Base-by-base conservation (phyloP, 495 filamentous ascomycete species). In the Penicillium alfredii region DNA sequence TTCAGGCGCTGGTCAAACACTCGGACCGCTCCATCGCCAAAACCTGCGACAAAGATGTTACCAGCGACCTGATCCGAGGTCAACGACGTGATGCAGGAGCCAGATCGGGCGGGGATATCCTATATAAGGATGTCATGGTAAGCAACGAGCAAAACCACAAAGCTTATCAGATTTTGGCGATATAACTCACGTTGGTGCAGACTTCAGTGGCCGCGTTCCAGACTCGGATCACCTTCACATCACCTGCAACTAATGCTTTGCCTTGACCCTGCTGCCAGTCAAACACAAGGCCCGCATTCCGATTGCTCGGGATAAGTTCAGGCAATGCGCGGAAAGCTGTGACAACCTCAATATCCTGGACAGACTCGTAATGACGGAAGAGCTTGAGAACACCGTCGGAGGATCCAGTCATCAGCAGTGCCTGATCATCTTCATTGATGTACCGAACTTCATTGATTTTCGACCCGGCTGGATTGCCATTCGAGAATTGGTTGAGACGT, bases 221-320 rank as follows among this genome's bases (percentile, higher is more conserved):
- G 10, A 97, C 83, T 19, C 88, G 71, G 49, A 99, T 94, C 23
- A 96, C 86, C 41, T 89, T 87, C 26, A 94, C 88, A 56, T 99
- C 92, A 26, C 92, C 92, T 5, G 92, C 93, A 25, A 97, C 93
- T 17, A 99, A 72, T 17, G 94, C 80, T 39, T 84, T 86, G 13
- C 92, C 92, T 44, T 88, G 84, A n/a, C 90, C 88, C 60, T 99
- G 92, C 52, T 95, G 90, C 92, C 92, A 99, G 47, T 97, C 88
- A 45, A 96, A 89, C 12, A 96, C 88, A 56, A 97, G 78, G 2
- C 90, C 90, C 0, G 92, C 93, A 52, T 94, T 94, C 45, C 87
- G 78, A 38, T 86, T 92, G 58, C 84, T 90, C 4, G 88, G 86
- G 12, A 96, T 81, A 30, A 96, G 81, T 58, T 97, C 88, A 2